These are phyloP conservation scores for Fusarium albidum DNA, from an alignment of 2,329 filamentous ascomycete species.

Conservation along the genomic window DNA sequence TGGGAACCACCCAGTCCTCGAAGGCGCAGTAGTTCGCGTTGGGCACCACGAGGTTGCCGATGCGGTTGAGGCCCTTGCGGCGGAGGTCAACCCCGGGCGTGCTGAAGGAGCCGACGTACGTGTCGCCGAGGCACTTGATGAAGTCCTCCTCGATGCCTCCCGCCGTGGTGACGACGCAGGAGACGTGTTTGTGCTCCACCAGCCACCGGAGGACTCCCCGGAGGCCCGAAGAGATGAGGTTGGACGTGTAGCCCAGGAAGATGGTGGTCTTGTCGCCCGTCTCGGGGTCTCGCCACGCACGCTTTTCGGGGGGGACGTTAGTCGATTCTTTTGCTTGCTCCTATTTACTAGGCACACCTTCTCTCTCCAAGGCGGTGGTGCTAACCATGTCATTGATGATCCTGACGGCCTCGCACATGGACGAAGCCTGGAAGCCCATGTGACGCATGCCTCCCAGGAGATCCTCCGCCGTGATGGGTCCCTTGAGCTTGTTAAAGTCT, in stretches of 20 bases:
- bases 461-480: conserved; percentile 84
- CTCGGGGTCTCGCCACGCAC: conserved; percentile 82
- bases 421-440: conserved; percentile 79
- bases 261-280: conserved; percentile 85
- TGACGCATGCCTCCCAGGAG: conserved; percentile 81
- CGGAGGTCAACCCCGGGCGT: conserved; percentile 80
- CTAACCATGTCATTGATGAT: conserved; percentile 95
- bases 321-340: neutral
- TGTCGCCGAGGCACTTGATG: conserved; percentile 96
- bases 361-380: no score
- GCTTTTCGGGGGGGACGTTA: conserved; percentile 51
- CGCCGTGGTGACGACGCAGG: conserved; percentile 92
- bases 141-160: conserved; percentile 97
- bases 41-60: conserved; percentile 93
- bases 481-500: conserved; percentile 86
- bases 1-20: conserved; percentile 96
- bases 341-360: neutral
- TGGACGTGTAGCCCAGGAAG: conserved; percentile 97
- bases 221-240: conserved; percentile 95
- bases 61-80: conserved; percentile 88
- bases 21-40: conserved; percentile 97
- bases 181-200: conserved; percentile 91
- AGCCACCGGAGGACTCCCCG: conserved; percentile 92
- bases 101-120: conserved; percentile 89
- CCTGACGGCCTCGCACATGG: conserved; percentile 84